Evolutionary conservation across 805 yeast genomes (phyloP).

Genomic region (Torulaspora gathmanii): DNA sequence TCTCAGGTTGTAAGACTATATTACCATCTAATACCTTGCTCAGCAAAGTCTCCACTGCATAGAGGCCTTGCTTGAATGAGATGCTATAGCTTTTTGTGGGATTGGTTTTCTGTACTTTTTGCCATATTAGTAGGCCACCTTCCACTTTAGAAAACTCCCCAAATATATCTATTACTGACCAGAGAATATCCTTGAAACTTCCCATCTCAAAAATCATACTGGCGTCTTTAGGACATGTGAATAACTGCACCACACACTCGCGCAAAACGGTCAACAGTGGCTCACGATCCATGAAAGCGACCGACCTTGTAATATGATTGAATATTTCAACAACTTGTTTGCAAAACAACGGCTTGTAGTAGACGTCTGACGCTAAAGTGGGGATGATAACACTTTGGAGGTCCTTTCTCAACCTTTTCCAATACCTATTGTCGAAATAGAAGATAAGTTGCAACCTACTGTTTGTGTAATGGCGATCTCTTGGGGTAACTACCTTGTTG

Average conservation of each 20-base stretch:
- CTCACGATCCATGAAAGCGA: slow-evolving; percentile 72
- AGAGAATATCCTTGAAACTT: slow-evolving; percentile 42
- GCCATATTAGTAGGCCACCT: slow-evolving; percentile 36
- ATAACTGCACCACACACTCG: slow-evolving; percentile 75
- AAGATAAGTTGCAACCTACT: slow-evolving; percentile 57
- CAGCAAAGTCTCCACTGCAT: slow-evolving; percentile 35
- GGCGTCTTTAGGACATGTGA: slow-evolving; percentile 83
- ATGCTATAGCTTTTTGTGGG: slow-evolving; percentile 35
- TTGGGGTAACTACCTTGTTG: slow-evolving; percentile 16
- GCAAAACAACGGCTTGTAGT: slow-evolving; percentile 46
- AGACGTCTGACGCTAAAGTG: slow-evolving; percentile 47
- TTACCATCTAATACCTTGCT: slow-evolving; percentile 34
- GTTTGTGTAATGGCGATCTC: slow-evolving; percentile 21
- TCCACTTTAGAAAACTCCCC: slow-evolving; percentile 40
- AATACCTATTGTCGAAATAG: slow-evolving; percentile 54
- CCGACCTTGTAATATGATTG: slow-evolving; percentile 45
- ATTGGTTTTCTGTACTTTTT: slow-evolving; percentile 32
- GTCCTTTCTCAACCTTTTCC: slow-evolving; percentile 47
- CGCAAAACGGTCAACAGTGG: slow-evolving; percentile 77
- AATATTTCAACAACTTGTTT: slow-evolving; percentile 52
- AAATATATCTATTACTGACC: slow-evolving; percentile 44
- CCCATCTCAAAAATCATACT: slow-evolving; percentile 41
- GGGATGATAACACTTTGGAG: slow-evolving; percentile 51
- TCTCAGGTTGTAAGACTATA: slow-evolving; percentile 36
- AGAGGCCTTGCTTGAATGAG: slow-evolving; percentile 35